Evolutionary conservation across 768 basidiomycete genomes (phyloP).

Genomic region (Dioszegia hungarica): DNA sequence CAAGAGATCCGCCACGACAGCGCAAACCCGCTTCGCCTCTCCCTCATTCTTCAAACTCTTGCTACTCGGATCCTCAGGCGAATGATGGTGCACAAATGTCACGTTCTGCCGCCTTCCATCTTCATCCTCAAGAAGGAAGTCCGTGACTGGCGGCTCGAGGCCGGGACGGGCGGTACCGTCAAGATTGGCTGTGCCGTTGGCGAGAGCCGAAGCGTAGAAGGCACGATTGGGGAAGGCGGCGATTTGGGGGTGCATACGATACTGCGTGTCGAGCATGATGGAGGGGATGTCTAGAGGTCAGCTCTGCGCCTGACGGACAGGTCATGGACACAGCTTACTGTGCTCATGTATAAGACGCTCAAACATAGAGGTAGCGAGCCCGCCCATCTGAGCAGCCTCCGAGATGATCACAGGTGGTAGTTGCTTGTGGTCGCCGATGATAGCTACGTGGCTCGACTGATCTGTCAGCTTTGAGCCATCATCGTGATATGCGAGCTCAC

Average conservation of each 20-base stretch:
- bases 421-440: constrained; percentile 97
- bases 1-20: constrained; percentile 76
- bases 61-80: constrained; percentile 63
- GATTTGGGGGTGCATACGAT: constrained; percentile 90
- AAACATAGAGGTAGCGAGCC: constrained; percentile 76
- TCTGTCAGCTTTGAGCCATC: constrained; percentile 1
- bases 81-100: constrained; percentile 75
- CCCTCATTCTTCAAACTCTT: constrained; percentile 71
- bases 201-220: constrained; percentile 69
- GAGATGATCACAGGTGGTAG: constrained; percentile 82
- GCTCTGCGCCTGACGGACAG: background rate
- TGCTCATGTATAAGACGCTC: constrained; percentile 81
- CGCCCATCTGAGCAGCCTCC: constrained; percentile 65
- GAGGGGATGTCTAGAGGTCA: constrained; percentile 65
- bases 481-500: constrained; percentile 54
- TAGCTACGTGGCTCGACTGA: constrained; percentile 72
- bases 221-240: constrained; percentile 77
- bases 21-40: constrained; percentile 72
- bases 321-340: constrained; percentile 54
- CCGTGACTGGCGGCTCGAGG: constrained; percentile 60
- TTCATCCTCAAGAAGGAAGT: constrained; percentile 51
- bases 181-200: constrained; percentile 69
- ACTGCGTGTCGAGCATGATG: constrained; percentile 89
- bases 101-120: constrained; percentile 58
- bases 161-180: constrained; percentile 53